Base-by-base conservation (phyloP, 305 asterid species). In the Fraxinus greggii region DNA sequence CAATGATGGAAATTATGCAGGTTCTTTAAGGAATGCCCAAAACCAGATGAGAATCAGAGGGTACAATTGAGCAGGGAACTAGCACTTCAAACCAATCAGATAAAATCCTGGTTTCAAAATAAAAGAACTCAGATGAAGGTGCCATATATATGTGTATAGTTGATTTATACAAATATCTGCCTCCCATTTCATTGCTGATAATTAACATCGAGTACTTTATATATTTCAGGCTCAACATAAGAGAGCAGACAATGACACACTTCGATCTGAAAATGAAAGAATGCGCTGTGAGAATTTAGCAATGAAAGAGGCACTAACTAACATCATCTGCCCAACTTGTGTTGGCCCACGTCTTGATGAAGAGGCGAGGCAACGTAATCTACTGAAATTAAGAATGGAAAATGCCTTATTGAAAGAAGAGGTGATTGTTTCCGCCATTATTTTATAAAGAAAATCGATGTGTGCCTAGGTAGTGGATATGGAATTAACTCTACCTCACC, bases 21-120 rank as follows among this genome's bases (percentile, higher is more conserved):
- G 81, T 88, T 87, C 86, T 93, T 88, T 81, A 94, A 88, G 83
- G 88, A 90, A 17, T 88, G 90, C 78, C 97, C 92, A 0, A 89
- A 89, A 61, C 98, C 97, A 6, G 90, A 90, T 83, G 90, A 88
- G 85, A 88, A 84, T 82, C 95, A 91, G 77, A 85, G 96, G 81
- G 86, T 63, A 28, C 92, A 90, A 40, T 63, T 94, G 74, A 87
- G 98, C 82, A 78, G 69, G 51, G 92, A 94, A 59, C 63, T 89
- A 3, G 90, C 93, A 59, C 94, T 94, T 48, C 94, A 92, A 67
- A 89, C 89, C 32, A 88, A 79, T 76, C 96, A 93, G 83, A 88
- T 94, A 54, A 92, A 93, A 79, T 92, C 90, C 77, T 94, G 95
- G 97, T 94, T 94, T 86, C 98, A 94, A 87, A 92, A 92, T 59